phyloP scores from a whole-genome alignment of 805 yeast species.

The Candida ortonii region DNA sequence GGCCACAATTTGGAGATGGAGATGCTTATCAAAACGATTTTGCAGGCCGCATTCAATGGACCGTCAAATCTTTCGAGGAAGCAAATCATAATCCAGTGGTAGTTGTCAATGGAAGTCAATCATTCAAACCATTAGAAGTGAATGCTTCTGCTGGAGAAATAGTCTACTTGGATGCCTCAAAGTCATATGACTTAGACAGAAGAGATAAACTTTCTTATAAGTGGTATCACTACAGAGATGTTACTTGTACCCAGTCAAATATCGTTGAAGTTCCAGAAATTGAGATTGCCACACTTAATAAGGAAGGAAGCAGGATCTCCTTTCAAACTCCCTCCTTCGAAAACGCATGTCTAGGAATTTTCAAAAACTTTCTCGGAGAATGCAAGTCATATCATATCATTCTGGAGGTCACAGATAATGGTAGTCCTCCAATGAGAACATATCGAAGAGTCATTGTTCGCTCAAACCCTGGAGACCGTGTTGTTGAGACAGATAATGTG shows the following conservation, averaged over 20 bases:
- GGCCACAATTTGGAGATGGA: slow-evolving; percentile 36
- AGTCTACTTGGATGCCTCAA: slow-evolving; percentile 24
- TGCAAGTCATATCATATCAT: slow-evolving; percentile 26
- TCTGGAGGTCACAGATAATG: slow-evolving; percentile 20
- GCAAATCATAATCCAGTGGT: slow-evolving; percentile 28
- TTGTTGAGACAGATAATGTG: background rate
- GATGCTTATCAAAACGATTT: slow-evolving; percentile 31
- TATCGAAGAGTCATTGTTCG: slow-evolving; percentile 18
- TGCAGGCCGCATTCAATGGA: slow-evolving; percentile 35
- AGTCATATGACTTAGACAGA: slow-evolving; percentile 26
- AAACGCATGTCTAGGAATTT: slow-evolving; percentile 7
- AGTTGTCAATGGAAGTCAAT: slow-evolving; percentile 23
- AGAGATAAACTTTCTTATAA: slow-evolving; percentile 15
- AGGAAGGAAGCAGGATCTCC: slow-evolving; percentile 15
- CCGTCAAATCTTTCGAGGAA: slow-evolving; percentile 26
- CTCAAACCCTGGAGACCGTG: slow-evolving; percentile 6
- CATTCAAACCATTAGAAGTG: slow-evolving; percentile 21
- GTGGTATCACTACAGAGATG: slow-evolving; percentile 31
- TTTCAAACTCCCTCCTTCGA: slow-evolving; percentile 15
- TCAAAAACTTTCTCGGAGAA: slow-evolving; percentile 8
- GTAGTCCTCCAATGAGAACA: slow-evolving; percentile 11
- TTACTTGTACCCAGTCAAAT: slow-evolving; percentile 24
- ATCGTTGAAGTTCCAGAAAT: slow-evolving; percentile 22
- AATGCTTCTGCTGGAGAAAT: slow-evolving; percentile 14
- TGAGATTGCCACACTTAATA: slow-evolving; percentile 9